Evolutionary conservation across 148 eudicot species (phyloP).

Genomic region (Rheum nobile): DNA sequence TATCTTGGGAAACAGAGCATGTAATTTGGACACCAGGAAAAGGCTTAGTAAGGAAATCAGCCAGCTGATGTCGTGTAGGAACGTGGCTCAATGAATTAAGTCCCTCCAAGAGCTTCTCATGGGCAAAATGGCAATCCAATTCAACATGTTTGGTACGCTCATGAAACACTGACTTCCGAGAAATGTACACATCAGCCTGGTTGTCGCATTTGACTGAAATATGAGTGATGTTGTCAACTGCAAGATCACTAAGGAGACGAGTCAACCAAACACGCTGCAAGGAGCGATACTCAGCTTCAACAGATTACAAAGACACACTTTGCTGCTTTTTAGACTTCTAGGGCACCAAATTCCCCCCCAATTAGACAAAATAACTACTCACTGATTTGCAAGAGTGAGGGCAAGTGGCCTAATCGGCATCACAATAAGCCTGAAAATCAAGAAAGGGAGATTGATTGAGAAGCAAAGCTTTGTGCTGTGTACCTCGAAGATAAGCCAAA

Average conservation of each 20-base stretch:
- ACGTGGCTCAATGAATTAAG: not conserved
- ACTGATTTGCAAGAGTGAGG: too few relatives aligned
- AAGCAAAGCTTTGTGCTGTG: too few relatives aligned
- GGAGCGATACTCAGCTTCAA: not conserved
- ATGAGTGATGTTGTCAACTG: not conserved
- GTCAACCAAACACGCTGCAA: not conserved
- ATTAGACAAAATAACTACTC: too few relatives aligned
- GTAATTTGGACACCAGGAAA: too few relatives aligned
- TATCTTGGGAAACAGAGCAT: too few relatives aligned
- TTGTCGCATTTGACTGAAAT: not conserved
- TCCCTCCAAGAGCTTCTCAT: not conserved
- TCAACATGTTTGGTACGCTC: not conserved
- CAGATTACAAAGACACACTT: not conserved
- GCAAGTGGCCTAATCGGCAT: too few relatives aligned
- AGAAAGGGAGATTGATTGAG: too few relatives aligned
- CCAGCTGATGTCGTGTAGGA: not conserved
- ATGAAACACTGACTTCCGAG: not conserved
- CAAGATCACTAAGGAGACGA: not conserved
- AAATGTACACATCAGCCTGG: not conserved
- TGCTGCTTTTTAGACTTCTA: not conserved
- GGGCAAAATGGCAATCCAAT: not conserved
- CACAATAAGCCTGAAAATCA: too few relatives aligned
- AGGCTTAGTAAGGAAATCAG: not conserved
- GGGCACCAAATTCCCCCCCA: not conserved
- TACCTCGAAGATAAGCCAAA: too few relatives aligned